These are phyloP conservation scores for Fusarium nodosum DNA, from an alignment of 2,329 filamentous ascomycete species.

Conservation along the genomic window DNA sequence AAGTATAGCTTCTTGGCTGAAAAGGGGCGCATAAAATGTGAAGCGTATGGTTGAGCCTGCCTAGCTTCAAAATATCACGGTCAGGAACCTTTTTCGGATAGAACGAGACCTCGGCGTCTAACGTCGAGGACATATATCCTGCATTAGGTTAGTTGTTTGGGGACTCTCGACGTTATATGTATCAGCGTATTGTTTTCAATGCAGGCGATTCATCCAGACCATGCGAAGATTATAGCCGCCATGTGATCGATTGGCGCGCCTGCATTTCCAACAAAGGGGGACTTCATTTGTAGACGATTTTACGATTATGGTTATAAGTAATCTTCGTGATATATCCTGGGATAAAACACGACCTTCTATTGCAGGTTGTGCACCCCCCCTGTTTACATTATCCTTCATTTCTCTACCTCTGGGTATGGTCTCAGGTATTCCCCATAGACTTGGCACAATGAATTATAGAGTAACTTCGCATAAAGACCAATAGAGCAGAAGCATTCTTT, in stretches of 20 bases:
- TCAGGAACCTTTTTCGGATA: conserved; percentile 2
- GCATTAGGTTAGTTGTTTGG: neutral
- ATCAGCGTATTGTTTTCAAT: neutral
- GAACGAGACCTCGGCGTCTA: conserved; percentile 3
- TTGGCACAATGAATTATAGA: neutral
- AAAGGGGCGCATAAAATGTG: conserved; percentile 22
- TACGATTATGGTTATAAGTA: neutral
- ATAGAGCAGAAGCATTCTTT: neutral
- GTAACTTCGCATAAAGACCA: neutral
- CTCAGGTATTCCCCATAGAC: conserved; percentile 6
- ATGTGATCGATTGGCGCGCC: conserved; percentile 1
- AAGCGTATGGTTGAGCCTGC: neutral
- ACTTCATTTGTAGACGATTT: neutral
- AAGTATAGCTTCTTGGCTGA: conserved; percentile 18
- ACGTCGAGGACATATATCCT: conserved; percentile 6
- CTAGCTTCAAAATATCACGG: neutral
- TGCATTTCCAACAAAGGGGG: conserved; percentile 1
- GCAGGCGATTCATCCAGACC: neutral
- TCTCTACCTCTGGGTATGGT: conserved; percentile 2
- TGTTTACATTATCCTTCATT: conserved; percentile 11
- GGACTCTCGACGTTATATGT: neutral
- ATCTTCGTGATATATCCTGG: neutral
- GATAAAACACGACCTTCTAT: conserved; percentile 3
- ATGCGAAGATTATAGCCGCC: neutral
- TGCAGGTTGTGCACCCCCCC: conserved; percentile 2